A percentile compares a stretch with the other conserved stretches of the same genome.
phyloP scores from a whole-genome alignment of 2,329 filamentous ascomycete genomes.

The Leptoxyphium fumago region DNA sequence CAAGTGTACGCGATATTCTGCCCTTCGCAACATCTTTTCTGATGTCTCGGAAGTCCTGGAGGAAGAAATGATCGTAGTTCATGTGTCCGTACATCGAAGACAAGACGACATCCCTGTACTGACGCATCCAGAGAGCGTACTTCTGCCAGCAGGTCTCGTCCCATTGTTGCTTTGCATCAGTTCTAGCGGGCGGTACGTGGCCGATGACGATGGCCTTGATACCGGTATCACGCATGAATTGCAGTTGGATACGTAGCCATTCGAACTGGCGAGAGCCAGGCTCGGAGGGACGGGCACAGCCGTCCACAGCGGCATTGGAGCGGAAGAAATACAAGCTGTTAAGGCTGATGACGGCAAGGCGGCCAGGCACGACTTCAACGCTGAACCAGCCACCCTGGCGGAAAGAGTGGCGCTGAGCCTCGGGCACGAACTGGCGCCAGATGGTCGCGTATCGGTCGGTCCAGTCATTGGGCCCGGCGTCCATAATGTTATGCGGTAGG shows the following conservation, averaged over 20 bases:
- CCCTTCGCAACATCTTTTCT: conserved; percentile 40
- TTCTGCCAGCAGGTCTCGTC: conserved; percentile 98
- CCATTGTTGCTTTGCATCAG: conserved; percentile 74
- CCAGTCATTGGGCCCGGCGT: conserved; percentile 74
- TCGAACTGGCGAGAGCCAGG: conserved; percentile 92
- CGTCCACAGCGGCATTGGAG: conserved; percentile 84
- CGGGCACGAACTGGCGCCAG: conserved; percentile 79
- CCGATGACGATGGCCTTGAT: conserved; percentile 94
- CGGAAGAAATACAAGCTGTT: conserved; percentile 88
- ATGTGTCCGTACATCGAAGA: conserved; percentile 80
- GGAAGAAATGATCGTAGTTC: conserved; percentile 95
- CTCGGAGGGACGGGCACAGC: conserved; percentile 63
- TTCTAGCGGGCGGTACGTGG: conserved; percentile 83
- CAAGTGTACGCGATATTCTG: conserved; percentile 18
- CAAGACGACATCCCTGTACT: conserved; percentile 81
- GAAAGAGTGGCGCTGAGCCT: conserved; percentile 82
- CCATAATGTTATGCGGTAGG: conserved; percentile 87
- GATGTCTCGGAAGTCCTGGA: conserved; percentile 72
- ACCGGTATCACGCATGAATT: conserved; percentile 63
- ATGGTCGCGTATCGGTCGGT: conserved; percentile 61
- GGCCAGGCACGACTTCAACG: conserved; percentile 75
- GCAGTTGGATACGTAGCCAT: conserved; percentile 81
- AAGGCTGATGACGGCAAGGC: conserved; percentile 78
- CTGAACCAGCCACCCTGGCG: conserved; percentile 89
- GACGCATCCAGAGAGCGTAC: conserved; percentile 77